A percentile compares a stretch with the other conserved stretches of the same genome.
Conservation (phyloP, 768 basidiomycete species). For the Clavaria fumosa region DNA sequence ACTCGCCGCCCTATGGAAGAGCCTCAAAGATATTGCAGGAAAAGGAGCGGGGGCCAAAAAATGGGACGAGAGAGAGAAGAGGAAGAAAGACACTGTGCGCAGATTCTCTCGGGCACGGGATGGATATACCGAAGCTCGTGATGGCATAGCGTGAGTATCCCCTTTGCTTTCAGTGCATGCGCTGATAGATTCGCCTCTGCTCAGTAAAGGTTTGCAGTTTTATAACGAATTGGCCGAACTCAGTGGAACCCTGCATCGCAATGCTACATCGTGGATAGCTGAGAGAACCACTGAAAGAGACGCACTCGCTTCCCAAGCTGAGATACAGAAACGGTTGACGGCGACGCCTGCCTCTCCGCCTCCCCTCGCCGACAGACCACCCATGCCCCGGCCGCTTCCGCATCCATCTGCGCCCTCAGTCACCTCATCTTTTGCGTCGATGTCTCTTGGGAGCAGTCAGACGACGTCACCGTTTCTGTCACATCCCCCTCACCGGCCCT, state of each 20-base stretch:
- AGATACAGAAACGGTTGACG: constrained; percentile 52
- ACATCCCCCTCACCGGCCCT: constrained; percentile 7
- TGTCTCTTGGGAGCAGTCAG: constrained; percentile 31
- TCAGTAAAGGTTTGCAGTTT: constrained; percentile 79
- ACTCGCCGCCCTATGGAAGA: constrained; percentile 56
- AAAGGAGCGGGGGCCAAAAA: constrained; percentile 63
- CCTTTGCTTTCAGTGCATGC: constrained; percentile 4
- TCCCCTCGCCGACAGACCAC: constrained; percentile 35
- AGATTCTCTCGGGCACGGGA: constrained; percentile 67
- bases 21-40: constrained; percentile 55
- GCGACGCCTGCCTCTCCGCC: constrained; percentile 27
- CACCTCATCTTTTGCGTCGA: constrained; percentile 38
- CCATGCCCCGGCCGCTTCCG: constrained; percentile 31
- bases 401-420: constrained; percentile 25
- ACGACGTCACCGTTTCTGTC: constrained; percentile 14
- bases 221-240: constrained; percentile 68
- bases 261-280: constrained; percentile 45
- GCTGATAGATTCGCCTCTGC: constrained; percentile 8
- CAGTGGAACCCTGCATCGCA: constrained; percentile 37
- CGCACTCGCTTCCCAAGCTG: constrained; percentile 47
- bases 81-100: constrained; percentile 57
- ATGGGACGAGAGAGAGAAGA: constrained; percentile 71
- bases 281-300: constrained; percentile 59
- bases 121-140: constrained; percentile 73
- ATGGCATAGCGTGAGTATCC: constrained; percentile 69